Evolutionary conservation across 2,329 filamentous ascomycete genomes (phyloP).

Genomic region (Pseudocercospora ulei): DNA sequence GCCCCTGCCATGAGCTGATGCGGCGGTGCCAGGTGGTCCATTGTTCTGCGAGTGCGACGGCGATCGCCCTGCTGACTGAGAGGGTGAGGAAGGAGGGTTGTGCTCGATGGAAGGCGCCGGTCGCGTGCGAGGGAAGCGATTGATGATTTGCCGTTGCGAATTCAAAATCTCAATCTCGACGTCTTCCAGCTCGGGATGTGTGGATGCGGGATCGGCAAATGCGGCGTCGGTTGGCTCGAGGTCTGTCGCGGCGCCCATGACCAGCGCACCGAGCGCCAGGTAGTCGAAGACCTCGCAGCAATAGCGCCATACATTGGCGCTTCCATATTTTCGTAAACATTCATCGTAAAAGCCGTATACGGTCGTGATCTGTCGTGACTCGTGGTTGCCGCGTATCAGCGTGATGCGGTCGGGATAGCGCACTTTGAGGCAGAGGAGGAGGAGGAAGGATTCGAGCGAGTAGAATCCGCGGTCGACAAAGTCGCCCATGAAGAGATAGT

Average conservation of each 20-base stretch:
- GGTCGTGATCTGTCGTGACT: constrained; percentile 91
- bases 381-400: constrained; percentile 67
- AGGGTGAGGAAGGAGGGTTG: constrained; percentile 36
- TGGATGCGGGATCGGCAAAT: constrained; percentile 43
- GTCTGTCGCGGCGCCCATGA: constrained; percentile 67
- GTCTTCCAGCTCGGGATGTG: constrained; percentile 50
- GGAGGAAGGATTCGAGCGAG: constrained; percentile 89
- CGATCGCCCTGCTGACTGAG: constrained; percentile 31
- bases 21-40: constrained; percentile 69
- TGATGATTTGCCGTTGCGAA: constrained; percentile 68
- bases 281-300: constrained; percentile 99
- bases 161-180: constrained; percentile 91
- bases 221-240: constrained; percentile 53
- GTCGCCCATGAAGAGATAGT: constrained; percentile 94
- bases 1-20: constrained; percentile 57
- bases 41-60: constrained; percentile 35
- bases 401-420: constrained; percentile 96
- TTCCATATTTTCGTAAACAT: constrained; percentile 90
- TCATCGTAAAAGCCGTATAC: constrained; percentile 99
- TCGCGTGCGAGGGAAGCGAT: constrained; percentile 52
- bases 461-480: constrained; percentile 98
- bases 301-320: constrained; percentile 88
- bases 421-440: constrained; percentile 91
- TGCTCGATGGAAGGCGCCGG: too few species aligned
- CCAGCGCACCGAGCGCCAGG: constrained; percentile 77